Base-by-base conservation (phyloP, 768 basidiomycete species). In the Suillus variegatus region DNA sequence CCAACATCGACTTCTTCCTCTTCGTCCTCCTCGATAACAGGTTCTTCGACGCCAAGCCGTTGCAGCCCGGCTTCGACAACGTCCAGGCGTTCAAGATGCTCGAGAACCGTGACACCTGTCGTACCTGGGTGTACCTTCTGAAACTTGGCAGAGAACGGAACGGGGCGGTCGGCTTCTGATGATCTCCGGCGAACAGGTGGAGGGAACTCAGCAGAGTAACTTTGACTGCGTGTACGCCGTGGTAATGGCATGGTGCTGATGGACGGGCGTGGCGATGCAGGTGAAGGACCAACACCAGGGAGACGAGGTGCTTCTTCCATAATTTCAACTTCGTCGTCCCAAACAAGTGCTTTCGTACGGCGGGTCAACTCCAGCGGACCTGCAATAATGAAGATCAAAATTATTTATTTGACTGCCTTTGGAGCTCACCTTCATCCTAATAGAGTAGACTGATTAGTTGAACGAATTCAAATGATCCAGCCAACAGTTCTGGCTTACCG, bases 281-380 rank as follows among this genome's bases (percentile, higher is more conserved):
- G 66, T 46, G 81, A 70, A 4, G 81, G 77, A 36, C 69, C 76
- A 32, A 64, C 62, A n/a, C 66, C 65, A n/a, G 79, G 76, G 9
- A 78, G 69, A 46, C 73, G 75, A 71, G 72, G 41, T 14, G 68
- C 44, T 66, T 90, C 89, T 66, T 89, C 89, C 51, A 84, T 76
- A 22, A 93, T 76, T 73, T 93, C 91, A n/a, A 91, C 76, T 69
- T 92, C 90, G 62, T 96, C 95, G 67, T 93, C 90, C 89, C 91
- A 93, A 16, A 97, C 90, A 32, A 93, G 83, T 9, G 90, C 87
- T 74, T 88, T 94, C 64, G 84, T 85, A 62, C 94, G 81, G n/a
- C 94, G 84, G 4, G 94, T 95, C 36, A 97, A 80, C 71, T 97
- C 95, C 68, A 97, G 81, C 4, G 95, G 94, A n/a, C 94, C 93